phyloP scores from a whole-genome alignment of 805 yeast species.

The Metschnikowia kofuensis region DNA sequence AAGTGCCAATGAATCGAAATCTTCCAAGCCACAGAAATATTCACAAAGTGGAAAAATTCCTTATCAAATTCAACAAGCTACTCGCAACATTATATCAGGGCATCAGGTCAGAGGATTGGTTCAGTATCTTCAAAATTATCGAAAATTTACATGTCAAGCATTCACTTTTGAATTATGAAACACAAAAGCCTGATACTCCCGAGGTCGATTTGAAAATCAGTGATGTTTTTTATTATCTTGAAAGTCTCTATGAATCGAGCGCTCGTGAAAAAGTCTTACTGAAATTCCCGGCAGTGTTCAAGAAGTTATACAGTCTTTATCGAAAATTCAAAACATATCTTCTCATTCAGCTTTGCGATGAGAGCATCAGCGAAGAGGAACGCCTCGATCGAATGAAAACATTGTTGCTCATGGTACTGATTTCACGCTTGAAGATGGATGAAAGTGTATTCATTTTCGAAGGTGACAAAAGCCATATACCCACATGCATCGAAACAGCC shows the following conservation, averaged over 20 bases:
- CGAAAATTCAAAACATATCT: conserved; percentile 63
- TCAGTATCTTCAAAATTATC: conserved; percentile 65
- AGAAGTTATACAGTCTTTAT: conserved; percentile 64
- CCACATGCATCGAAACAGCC: conserved; percentile 83
- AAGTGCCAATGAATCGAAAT: conserved; percentile 47
- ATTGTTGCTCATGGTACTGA: conserved; percentile 60
- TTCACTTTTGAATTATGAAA: conserved; percentile 55
- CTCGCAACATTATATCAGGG: conserved; percentile 55
- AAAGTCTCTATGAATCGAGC: conserved; percentile 50
- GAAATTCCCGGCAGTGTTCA: conserved; percentile 67
- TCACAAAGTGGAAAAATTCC: conserved; percentile 55
- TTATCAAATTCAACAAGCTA: conserved; percentile 61
- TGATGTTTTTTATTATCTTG: conserved; percentile 70
- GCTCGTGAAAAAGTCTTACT: conserved; percentile 34
- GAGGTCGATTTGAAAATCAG: conserved; percentile 61
- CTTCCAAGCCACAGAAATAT: conserved; percentile 44
- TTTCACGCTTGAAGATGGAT: conserved; percentile 65
- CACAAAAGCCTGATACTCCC: conserved; percentile 34
- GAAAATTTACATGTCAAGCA: conserved; percentile 65
- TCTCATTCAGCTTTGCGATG: conserved; percentile 61
- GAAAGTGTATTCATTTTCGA: conserved; percentile 41
- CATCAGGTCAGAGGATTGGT: conserved; percentile 72
- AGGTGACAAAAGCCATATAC: conserved; percentile 43
- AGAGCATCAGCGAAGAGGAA: conserved; percentile 51
- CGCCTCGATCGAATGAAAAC: conserved; percentile 70